Evolutionary conservation across 805 yeast species (phyloP).

Genomic region (Candida namnaoensis): DNA sequence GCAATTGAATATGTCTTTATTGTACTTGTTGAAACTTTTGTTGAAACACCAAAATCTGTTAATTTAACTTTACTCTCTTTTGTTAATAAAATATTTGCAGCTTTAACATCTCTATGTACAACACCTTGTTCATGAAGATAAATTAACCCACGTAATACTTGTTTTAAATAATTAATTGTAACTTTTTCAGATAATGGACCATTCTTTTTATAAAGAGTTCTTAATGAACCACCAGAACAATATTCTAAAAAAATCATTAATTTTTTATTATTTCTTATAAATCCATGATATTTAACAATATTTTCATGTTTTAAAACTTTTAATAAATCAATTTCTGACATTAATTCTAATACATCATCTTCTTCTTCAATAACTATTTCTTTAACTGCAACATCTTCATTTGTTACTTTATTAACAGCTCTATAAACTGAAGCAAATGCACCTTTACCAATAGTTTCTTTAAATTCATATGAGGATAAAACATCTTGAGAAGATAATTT

Average conservation of each 20-base stretch:
- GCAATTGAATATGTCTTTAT: slow-evolving; percentile 51
- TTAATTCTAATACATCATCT: slow-evolving; percentile 48
- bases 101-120: slow-evolving; percentile 68
- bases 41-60: slow-evolving; percentile 70
- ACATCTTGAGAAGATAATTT: slow-evolving; percentile 14
- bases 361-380: slow-evolving; percentile 69
- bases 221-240: slow-evolving; percentile 59
- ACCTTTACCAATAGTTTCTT: slow-evolving; percentile 75
- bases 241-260: slow-evolving; percentile 74
- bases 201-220: slow-evolving; percentile 28
- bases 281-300: slow-evolving; percentile 88
- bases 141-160: slow-evolving; percentile 58
- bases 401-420: slow-evolving; percentile 59
- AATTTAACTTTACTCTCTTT: slow-evolving; percentile 61
- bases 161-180: slow-evolving; percentile 53
- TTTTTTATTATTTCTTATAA: slow-evolving; percentile 58
- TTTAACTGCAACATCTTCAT: slow-evolving; percentile 70
- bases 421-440: slow-evolving; percentile 85
- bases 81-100: slow-evolving; percentile 66
- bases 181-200: slow-evolving; percentile 50
- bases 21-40: slow-evolving; percentile 45
- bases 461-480: slow-evolving; percentile 35
- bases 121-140: slow-evolving; percentile 61
- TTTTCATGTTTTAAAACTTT: slow-evolving; percentile 78
- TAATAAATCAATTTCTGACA: slow-evolving; percentile 64